phyloP scores from a whole-genome alignment of 192 early-diverging fungal genomes.

The Coemansia nantahalensis region DNA sequence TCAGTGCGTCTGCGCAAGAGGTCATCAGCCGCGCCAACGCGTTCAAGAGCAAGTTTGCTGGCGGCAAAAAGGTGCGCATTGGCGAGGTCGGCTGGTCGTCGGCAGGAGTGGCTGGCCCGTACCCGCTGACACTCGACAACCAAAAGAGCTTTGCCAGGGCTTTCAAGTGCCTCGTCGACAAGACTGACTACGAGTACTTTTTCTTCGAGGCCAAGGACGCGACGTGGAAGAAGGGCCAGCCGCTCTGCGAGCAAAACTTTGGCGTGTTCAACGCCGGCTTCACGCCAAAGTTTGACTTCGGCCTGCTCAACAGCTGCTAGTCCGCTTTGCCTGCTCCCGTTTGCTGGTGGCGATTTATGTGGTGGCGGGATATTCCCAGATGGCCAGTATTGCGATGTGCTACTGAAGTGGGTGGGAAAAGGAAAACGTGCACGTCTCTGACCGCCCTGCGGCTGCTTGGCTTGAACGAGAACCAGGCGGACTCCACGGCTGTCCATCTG shows the following conservation, averaged over 20 bases:
- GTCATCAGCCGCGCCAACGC: conserved; percentile 39
- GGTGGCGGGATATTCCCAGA: no score
- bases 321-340: no score
- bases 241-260: conserved; percentile 39
- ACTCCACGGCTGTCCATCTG: no score
- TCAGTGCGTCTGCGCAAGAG: conserved; percentile 32
- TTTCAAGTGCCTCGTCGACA: conserved; percentile 36
- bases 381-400: no score
- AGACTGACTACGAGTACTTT: conserved; percentile 37
- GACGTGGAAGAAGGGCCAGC: conserved; percentile 33
- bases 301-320: conserved; percentile 26
- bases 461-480: no score
- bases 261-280: conserved; percentile 27
- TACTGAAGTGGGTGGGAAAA: no score
- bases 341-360: no score
- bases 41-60: conserved; percentile 25
- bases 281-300: conserved; percentile 35
- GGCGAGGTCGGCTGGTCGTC: conserved; percentile 51
- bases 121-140: conserved; percentile 33
- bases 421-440: no score
- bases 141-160: conserved; percentile 26
- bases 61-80: conserved; percentile 33
- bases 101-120: conserved; percentile 31
- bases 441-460: no score
- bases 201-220: conserved; percentile 55